These are phyloP conservation scores for Colletotrichum sp. DNA, from an alignment of 2,329 filamentous ascomycete genomes.

Conservation along the genomic window DNA sequence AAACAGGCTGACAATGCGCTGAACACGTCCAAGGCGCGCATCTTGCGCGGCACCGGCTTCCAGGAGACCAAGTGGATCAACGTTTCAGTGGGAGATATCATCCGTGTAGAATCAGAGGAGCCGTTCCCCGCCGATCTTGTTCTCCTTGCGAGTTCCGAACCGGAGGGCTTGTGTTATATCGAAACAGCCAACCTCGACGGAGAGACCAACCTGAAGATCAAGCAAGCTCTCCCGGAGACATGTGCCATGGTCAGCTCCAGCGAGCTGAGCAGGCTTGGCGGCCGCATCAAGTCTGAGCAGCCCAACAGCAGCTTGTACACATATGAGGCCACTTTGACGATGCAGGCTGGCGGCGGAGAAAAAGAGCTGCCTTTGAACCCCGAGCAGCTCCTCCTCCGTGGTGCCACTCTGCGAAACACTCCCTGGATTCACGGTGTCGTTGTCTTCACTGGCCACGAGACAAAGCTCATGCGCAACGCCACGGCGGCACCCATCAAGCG, in stretches of 20 bases:
- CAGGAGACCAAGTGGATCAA: slow-evolving; percentile 92
- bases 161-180: slow-evolving; percentile 97
- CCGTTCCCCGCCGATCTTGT: slow-evolving; percentile 95
- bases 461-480: slow-evolving; percentile 98
- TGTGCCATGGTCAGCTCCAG: slow-evolving; percentile 83
- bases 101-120: slow-evolving; percentile 92
- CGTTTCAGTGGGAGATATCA: slow-evolving; percentile 88
- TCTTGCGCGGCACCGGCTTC: slow-evolving; percentile 84
- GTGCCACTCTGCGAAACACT: slow-evolving; percentile 92
- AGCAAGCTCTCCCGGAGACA: slow-evolving; percentile 95
- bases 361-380: slow-evolving; percentile 90
- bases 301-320: slow-evolving; percentile 98
- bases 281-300: slow-evolving; percentile 90
- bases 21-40: slow-evolving; percentile 85
- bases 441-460: slow-evolving; percentile 97
- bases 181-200: slow-evolving; percentile 98
- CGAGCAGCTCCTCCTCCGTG: slow-evolving; percentile 90
- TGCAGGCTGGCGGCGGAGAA: slow-evolving; percentile 88
- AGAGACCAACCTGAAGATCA: slow-evolving; percentile 98
- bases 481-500: slow-evolving; percentile 97
- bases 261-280: slow-evolving; percentile 85
- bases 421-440: slow-evolving; percentile 97
- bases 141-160: slow-evolving; percentile 91
- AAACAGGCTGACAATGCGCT: slow-evolving; percentile 85
- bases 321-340: slow-evolving; percentile 93